Conservation (phyloP, 768 basidiomycete genomes). For the Panellus pusillus region DNA sequence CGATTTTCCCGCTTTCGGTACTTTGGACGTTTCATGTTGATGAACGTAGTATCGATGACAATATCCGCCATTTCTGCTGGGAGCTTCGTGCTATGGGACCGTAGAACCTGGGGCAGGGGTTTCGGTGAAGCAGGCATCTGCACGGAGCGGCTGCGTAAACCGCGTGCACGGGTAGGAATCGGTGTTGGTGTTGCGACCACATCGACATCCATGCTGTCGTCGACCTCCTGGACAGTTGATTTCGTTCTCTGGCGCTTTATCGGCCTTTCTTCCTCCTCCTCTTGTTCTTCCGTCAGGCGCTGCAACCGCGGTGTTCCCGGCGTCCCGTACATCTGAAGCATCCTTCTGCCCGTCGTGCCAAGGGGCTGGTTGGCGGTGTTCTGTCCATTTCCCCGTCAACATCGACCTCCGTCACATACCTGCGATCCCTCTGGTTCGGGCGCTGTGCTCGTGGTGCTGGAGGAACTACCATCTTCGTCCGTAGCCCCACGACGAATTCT, state of each 20-base stretch:
- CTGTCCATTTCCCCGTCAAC: constrained; percentile 8
- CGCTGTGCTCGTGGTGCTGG: constrained; percentile 35
- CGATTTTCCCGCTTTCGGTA: constrained; percentile 10
- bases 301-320: constrained; percentile 16
- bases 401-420: constrained; percentile 9
- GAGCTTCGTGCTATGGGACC: constrained; percentile 16
- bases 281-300: constrained; percentile 18
- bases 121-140: constrained; percentile 5
- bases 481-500: constrained; percentile 62
- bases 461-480: constrained; percentile 32
- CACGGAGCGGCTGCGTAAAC: constrained; percentile 1
- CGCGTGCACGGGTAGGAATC: not conserved
- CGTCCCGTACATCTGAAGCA: constrained; percentile 15
- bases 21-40: constrained; percentile 8
- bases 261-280: constrained; percentile 14
- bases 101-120: constrained; percentile 10
- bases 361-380: constrained; percentile 16
- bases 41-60: constrained; percentile 6
- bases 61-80: constrained; percentile 1
- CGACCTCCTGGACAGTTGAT: constrained; percentile 1
- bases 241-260: constrained; percentile 5
- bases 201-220: constrained; percentile 11
- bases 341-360: constrained; percentile 5
- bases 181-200: constrained; percentile 10
- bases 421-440: not conserved